Conservation (phyloP, 208 protist genomes). For the Balamuthia mandrillaris region DNA sequence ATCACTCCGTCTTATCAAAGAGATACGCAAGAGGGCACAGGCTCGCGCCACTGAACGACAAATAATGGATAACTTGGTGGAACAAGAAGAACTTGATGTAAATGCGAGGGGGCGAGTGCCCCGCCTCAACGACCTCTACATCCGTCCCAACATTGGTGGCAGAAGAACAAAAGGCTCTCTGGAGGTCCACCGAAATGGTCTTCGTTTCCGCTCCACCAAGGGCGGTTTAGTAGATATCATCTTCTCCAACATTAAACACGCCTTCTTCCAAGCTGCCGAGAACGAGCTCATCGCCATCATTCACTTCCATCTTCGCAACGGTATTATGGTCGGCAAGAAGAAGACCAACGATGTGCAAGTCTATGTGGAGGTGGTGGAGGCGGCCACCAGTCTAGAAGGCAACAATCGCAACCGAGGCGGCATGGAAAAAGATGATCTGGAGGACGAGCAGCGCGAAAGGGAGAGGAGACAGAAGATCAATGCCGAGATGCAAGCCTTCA, state of each 20-base stretch:
- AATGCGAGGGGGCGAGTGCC: not conserved
- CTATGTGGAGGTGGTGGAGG: conserved; percentile 13
- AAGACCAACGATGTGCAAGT: conserved; percentile 78
- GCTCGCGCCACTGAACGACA: conserved; percentile 25
- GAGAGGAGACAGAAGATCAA: conserved; percentile 64
- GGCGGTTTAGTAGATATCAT: conserved; percentile 81
- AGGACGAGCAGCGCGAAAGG: conserved; percentile 72
- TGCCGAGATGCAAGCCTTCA: conserved; percentile 67
- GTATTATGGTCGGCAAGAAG: conserved; percentile 90
- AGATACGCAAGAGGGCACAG: conserved; percentile 65
- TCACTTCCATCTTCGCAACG: conserved; percentile 92
- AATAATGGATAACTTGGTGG: conserved; percentile 59
- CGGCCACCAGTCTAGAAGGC: not conserved
- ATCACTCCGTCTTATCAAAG: conserved; percentile 62
- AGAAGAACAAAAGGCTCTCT: conserved; percentile 79
- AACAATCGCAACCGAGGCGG: not conserved
- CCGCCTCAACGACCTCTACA: conserved; percentile 76
- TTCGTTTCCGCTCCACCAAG: conserved; percentile 85
- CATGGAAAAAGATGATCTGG: conserved; percentile 66
- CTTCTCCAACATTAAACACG: conserved; percentile 93
- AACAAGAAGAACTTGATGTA: conserved; percentile 65
- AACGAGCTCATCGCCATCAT: conserved; percentile 89
- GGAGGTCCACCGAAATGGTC: conserved; percentile 91
- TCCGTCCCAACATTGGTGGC: conserved; percentile 80
- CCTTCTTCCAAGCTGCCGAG: conserved; percentile 92